phyloP scores from a whole-genome alignment of 495 filamentous ascomycete species.

The Aspergillus sclerotioniger region DNA sequence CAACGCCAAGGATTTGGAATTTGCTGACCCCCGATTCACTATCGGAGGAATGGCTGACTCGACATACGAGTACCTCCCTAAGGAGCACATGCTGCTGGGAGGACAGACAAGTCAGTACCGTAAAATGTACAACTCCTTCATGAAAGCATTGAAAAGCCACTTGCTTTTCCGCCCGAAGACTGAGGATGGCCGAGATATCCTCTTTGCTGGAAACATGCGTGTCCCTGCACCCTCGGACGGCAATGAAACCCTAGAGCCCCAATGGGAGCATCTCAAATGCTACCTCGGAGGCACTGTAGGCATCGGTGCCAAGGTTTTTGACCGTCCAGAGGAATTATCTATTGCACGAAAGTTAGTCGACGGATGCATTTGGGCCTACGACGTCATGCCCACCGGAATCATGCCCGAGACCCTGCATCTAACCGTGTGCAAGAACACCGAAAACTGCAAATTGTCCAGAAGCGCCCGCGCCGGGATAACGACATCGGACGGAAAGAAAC shows the following conservation, averaged over 20 bases:
- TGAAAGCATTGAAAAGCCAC: slow-evolving; percentile 67
- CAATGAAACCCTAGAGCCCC: slow-evolving; percentile 33
- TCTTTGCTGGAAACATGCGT: slow-evolving; percentile 64
- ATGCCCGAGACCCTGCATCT: slow-evolving; percentile 60
- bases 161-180: slow-evolving; percentile 82
- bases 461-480: slow-evolving; percentile 22
- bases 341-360: slow-evolving; percentile 55
- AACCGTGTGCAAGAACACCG: slow-evolving; percentile 45
- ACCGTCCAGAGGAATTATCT: slow-evolving; percentile 51
- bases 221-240: slow-evolving; percentile 20
- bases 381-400: slow-evolving; percentile 54
- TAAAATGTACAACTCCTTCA: slow-evolving; percentile 71
- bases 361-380: slow-evolving; percentile 61
- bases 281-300: slow-evolving; percentile 62
- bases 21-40: slow-evolving; percentile 57
- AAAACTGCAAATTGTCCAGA: slow-evolving; percentile 38
- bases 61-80: slow-evolving; percentile 96
- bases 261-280: slow-evolving; percentile 58
- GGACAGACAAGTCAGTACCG: slow-evolving; percentile 74
- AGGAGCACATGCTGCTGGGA: slow-evolving; percentile 72
- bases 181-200: slow-evolving; percentile 68
- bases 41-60: slow-evolving; percentile 91
- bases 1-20: slow-evolving; percentile 55
- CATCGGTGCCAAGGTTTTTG: slow-evolving; percentile 58
- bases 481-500: slow-evolving; percentile 36